Conservation (phyloP, 2,329 filamentous ascomycete species). For the Fusarium ramigenum region DNA sequence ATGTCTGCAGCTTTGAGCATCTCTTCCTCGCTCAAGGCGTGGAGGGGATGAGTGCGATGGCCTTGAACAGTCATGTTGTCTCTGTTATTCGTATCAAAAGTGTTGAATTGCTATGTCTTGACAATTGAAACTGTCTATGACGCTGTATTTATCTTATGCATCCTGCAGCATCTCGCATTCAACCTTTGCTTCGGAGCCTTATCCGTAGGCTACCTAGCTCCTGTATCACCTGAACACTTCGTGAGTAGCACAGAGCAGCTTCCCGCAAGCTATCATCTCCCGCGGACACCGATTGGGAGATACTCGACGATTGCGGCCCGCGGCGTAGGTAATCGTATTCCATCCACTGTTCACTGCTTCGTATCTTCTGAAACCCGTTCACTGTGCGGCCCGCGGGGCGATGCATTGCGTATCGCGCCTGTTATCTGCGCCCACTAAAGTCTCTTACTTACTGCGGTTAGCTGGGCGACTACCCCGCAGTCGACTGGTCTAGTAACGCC, state of each 20-base stretch:
- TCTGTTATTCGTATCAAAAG: too few relatives aligned
- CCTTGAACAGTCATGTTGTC: background rate
- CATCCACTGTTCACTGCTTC: too few relatives aligned
- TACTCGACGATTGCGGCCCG: background rate
- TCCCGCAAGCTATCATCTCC: background rate
- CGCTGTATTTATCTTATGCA: background rate
- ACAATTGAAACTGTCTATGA: background rate
- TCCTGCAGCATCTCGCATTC: too few relatives aligned
- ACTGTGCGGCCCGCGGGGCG: background rate
- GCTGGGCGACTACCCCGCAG: too few relatives aligned
- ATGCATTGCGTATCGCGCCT: background rate
- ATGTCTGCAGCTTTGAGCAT: background rate
- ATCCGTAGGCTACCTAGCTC: too few relatives aligned
- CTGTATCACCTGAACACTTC: background rate
- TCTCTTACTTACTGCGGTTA: background rate
- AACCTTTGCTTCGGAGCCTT: fast-evolving
- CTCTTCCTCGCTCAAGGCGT: background rate
- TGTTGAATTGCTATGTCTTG: background rate
- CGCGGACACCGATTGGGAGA: background rate
- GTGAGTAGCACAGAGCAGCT: background rate
- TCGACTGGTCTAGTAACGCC: too few relatives aligned
- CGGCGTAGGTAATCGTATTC: background rate
- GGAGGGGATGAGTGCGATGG: background rate
- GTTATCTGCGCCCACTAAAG: background rate
- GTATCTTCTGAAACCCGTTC: background rate